Evolutionary conservation across 257 asterid species (phyloP).

Genomic region (Przewalskia tangutica): DNA sequence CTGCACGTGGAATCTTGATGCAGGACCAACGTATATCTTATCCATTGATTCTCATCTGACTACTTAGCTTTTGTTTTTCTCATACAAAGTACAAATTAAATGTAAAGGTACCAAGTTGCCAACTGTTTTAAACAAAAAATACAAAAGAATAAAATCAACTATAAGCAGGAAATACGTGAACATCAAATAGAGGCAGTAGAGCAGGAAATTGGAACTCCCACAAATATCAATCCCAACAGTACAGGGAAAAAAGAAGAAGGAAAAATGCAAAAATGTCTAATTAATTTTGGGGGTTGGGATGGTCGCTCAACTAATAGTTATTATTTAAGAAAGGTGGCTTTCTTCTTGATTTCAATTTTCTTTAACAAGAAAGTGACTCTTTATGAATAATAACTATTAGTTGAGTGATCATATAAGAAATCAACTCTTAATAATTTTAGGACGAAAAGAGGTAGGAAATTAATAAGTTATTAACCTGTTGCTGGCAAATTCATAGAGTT

Average conservation of each 20-base stretch:
- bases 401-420: too few relatives aligned
- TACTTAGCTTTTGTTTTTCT: neutral
- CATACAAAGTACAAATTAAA: neutral
- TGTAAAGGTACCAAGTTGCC: neutral
- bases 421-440: neutral
- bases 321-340: rapidly evolving
- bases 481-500: constrained; percentile 35
- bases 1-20: neutral
- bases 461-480: constrained; percentile 16
- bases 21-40: neutral
- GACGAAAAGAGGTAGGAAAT: neutral
- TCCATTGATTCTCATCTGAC: neutral
- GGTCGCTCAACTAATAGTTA: too few relatives aligned
- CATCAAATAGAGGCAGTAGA: neutral
- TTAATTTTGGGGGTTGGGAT: too few relatives aligned
- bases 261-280: neutral
- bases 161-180: neutral
- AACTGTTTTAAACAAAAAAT: neutral
- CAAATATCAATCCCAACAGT: neutral
- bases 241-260: neutral
- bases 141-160: neutral
- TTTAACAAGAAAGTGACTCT: too few relatives aligned
- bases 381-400: too few relatives aligned
- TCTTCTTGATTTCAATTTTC: too few relatives aligned
- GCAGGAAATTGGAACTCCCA: neutral